Evolutionary conservation across 495 filamentous ascomycete species (phyloP).

Genomic region (Aspergillus indologenus): DNA sequence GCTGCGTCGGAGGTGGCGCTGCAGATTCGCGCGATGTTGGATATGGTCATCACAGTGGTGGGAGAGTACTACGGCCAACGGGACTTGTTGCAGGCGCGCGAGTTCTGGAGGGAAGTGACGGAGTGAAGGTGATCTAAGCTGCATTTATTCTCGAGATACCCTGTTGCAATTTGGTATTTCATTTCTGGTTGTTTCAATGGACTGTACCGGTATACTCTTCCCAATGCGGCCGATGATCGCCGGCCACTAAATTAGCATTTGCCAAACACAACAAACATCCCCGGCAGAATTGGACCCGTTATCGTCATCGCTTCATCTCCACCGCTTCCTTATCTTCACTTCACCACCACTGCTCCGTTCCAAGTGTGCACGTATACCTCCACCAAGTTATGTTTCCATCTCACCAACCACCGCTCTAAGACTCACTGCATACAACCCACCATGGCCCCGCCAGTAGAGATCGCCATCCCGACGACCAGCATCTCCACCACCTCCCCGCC

Average conservation of each 20-base stretch:
- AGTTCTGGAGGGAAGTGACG: constrained; percentile 37
- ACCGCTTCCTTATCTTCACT: neutral
- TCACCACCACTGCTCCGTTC: neutral
- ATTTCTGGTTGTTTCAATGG: too few species aligned
- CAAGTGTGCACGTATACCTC: too few species aligned
- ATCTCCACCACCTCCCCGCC: constrained; percentile 62
- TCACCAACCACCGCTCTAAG: neutral
- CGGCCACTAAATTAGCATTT: neutral
- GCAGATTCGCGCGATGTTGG: constrained; percentile 56
- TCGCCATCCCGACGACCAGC: constrained; percentile 76
- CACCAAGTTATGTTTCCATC: neutral
- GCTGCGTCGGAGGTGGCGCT: constrained; percentile 20
- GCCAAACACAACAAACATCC: constrained; percentile 1
- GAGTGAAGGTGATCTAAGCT: neutral
- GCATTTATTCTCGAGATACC: constrained; percentile 8
- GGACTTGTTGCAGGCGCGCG: constrained; percentile 73
- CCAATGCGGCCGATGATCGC: neutral
- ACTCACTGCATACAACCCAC: neutral
- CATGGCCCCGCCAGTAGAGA: constrained; percentile 76
- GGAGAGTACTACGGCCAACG: constrained; percentile 90
- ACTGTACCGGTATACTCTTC: too few species aligned
- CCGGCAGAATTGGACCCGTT: neutral
- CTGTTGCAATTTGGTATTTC: neutral
- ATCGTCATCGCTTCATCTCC: neutral
- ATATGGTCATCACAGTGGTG: constrained; percentile 88